phyloP scores from a whole-genome alignment of 345 rosid species.

The Cardamine occulta region DNA sequence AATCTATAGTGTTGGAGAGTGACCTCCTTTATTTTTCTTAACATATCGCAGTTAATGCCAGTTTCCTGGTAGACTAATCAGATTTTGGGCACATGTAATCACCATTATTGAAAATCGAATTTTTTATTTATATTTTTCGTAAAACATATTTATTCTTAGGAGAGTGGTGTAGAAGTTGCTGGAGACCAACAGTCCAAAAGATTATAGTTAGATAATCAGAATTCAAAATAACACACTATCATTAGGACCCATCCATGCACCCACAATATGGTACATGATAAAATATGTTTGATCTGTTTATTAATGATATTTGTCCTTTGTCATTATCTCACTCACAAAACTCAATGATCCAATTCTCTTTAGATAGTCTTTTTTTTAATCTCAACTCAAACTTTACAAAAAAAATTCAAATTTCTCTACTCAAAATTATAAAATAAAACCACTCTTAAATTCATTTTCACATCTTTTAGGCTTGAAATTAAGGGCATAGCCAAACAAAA shows the following conservation, averaged over 20 bases:
- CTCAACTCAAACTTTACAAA: conserved; percentile 15
- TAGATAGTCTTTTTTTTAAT: background rate
- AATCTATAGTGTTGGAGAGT: background rate
- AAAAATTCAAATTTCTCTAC: background rate
- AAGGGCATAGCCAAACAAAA: conserved; percentile 11
- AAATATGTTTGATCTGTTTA: conserved; percentile 18
- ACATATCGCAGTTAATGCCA: background rate
- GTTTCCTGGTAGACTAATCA: background rate
- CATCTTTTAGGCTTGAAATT: conserved; percentile 25
- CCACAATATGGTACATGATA: conserved; percentile 34
- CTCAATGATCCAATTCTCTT: background rate
- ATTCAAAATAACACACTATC: conserved; percentile 31
- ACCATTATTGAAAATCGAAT: conserved; percentile 6
- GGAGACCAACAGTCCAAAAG: conserved; percentile 26
- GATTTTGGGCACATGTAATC: background rate
- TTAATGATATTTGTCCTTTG: conserved; percentile 16
- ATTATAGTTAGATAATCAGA: conserved; percentile 13
- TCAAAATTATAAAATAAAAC: background rate
- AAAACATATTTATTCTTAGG: background rate
- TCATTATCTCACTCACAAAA: conserved; percentile 32
- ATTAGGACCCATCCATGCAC: conserved; percentile 37
- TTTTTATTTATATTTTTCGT: background rate
- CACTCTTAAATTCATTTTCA: background rate
- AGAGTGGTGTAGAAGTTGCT: conserved; percentile 38
- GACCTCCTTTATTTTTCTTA: no score